phyloP scores from a whole-genome alignment of 257 asterid genomes.

The Solanum tarijense region DNA sequence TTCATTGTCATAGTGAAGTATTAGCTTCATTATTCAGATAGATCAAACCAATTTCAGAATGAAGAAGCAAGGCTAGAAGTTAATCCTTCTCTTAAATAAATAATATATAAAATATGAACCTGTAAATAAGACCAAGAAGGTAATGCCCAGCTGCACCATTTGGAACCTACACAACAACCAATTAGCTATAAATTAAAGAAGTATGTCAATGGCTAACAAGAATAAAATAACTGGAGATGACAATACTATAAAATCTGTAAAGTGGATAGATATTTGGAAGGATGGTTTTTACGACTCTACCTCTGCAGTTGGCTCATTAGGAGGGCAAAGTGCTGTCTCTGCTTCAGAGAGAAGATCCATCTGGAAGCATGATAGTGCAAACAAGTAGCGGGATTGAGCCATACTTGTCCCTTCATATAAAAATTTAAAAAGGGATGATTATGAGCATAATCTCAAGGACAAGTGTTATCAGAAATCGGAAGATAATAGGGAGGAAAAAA shows the following conservation, averaged over 20 bases:
- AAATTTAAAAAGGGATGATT: background rate
- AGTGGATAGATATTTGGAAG: background rate
- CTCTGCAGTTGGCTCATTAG: constrained; percentile 68
- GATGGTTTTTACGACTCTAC: constrained; percentile 15
- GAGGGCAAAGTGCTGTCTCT: constrained; percentile 59
- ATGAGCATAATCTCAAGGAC: background rate
- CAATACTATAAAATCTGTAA: background rate
- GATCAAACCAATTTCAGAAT: background rate
- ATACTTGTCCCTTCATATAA: constrained; percentile 49
- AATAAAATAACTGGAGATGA: background rate
- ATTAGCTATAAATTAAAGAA: background rate
- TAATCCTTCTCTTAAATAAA: background rate
- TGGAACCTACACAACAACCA: constrained; percentile 59
- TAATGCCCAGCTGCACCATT: constrained; percentile 98
- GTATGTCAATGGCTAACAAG: background rate
- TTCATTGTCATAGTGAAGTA: background rate
- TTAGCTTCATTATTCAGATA: background rate
- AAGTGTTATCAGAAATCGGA: background rate
- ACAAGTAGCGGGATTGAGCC: constrained; percentile 92
- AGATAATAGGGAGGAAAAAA: background rate
- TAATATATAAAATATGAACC: constrained; percentile 21
- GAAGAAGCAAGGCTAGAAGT: background rate
- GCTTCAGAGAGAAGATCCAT: constrained; percentile 92
- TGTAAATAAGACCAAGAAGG: constrained; percentile 94
- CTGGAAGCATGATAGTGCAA: constrained; percentile 89